Base-by-base conservation (phyloP, 805 yeast species). In the Wickerhamomyces queroliae region DNA sequence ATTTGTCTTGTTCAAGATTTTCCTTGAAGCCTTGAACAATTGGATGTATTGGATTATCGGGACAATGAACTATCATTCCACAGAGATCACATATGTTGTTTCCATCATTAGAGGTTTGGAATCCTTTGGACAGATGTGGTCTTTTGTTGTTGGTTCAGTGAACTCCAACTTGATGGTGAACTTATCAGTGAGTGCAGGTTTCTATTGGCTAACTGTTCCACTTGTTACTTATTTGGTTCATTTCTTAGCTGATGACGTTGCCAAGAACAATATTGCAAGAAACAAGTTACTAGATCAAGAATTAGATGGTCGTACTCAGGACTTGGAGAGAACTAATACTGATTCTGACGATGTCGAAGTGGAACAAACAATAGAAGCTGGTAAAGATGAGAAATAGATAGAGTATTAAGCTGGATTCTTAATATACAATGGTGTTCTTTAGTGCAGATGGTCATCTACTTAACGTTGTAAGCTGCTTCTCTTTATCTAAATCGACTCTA, bases 31-130 rank as follows among this genome's bases (percentile, higher is more conserved):
- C 9, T 37, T 45, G 3, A 53, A 52, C 43, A 50, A 52, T 28
- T 54, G 58, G 57, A 36, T 50, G 19, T 53, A 46, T 36, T 56
- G 61, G 61, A 46, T 47, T 3, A 42, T 50, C 27, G 53, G 59
- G 15, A 44, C 45, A 10, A 51, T 44, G 27, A 49, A 47, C 13
- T 54, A 48, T 34, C 18, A 40, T 2, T 33, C 48, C 5, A 37
- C 43, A 11, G 58, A 55, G 25, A 38, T 54, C 20, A 39, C 53
- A 2, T 49, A 53, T 32, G 37, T 45, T 16, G 34, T 49, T 10
- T 56, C 52, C 22, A 35, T 49, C 11, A 52, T 56, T 30, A 46
- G 61, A 43, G 37, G 48, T 13, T 40, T 49, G 20, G 58, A 54
- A 38, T 41, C 55, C 1, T 39, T 50, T 10, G 61, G 61, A 5